Evolutionary conservation across 768 basidiomycete genomes (phyloP), one percentile per base, ranked within the genome.

Genomic region (Tulasnella sp.): DNA sequence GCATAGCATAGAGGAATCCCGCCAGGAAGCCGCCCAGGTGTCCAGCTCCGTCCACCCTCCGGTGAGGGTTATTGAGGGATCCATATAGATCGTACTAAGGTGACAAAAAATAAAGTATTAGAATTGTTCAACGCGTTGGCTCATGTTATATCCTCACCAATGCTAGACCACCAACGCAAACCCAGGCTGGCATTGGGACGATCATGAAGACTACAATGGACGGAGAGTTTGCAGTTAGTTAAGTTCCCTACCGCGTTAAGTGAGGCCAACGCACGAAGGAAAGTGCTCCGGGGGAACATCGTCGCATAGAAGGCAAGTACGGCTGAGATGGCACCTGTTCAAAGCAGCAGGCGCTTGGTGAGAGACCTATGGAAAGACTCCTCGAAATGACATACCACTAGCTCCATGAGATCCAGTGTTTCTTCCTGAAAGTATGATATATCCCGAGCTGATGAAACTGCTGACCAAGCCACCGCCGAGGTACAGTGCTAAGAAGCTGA

Each of bases 121-220:
- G 73, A 2, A 6, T 5, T 10, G 35, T 44, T 32, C 7, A 42
- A n/a, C 18, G 26, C 23, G 55, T 29, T 51, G 23, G 26, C 16
- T 55, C 32, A n/a, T 48, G 11, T 51, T 20, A 44, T 26, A 74
- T 40, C 23, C 75, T 57, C 35, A 76, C 75, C 10, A 61, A 18
- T 20, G 75, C 75, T 16, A 76, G 39, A 20, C 77, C 77, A 40
- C 77, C 77, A 29, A 77, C 77, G 57, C 77, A 77, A 35, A 70
- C 78, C 79, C 79, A 79, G n/a, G 79, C 79, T 40, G 79, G 79
- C 61, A 79, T 69, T n/a, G 79, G 79, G 20, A 79, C 55, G 42
- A 79, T 78, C 78, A 57, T 46, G 26, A 75, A 79, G 42, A 76
- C 55, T 55, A 37, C 15, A 32, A 61, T 23, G 20, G 77, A 76